Evolutionary conservation across 352 stramenopile genomes (phyloP).

Genomic region (Globisporangium paroecandrum): DNA sequence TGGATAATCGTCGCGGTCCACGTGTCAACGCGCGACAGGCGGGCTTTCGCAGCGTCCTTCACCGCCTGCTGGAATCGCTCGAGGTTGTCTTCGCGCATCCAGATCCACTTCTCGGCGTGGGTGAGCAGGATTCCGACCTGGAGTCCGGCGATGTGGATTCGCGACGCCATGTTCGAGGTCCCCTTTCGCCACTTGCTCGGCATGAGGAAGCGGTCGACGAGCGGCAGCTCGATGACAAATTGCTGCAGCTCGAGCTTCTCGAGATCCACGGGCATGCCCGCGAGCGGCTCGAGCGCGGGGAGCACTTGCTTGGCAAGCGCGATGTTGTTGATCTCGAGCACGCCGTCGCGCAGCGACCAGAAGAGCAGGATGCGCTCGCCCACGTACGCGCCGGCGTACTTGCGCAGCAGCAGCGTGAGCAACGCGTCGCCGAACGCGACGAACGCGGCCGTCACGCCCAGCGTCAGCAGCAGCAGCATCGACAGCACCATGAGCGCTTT

Average conservation of each 20-base stretch:
- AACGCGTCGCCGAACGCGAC: slow-evolving; percentile 51
- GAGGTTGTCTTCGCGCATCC: slow-evolving; percentile 59
- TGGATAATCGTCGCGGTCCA: slow-evolving; percentile 58
- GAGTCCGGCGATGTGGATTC: slow-evolving; percentile 49
- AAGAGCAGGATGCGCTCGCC: slow-evolving; percentile 51
- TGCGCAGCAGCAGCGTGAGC: slow-evolving; percentile 50
- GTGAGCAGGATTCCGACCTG: slow-evolving; percentile 58
- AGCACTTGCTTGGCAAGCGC: slow-evolving; percentile 38
- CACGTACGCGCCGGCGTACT: slow-evolving; percentile 40
- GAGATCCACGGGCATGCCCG: slow-evolving; percentile 60
- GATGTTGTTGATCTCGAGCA: slow-evolving; percentile 60
- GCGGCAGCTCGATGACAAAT: slow-evolving; percentile 53
- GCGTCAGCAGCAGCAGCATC: slow-evolving; percentile 28
- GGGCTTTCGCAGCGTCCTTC: slow-evolving; percentile 43
- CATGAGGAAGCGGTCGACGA: slow-evolving; percentile 34
- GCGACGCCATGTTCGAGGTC: slow-evolving; percentile 34
- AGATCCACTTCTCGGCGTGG: slow-evolving; percentile 75
- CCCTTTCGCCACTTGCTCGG: slow-evolving; percentile 13
- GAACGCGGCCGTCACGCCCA: slow-evolving; percentile 29
- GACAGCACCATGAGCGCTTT: slow-evolving; percentile 27
- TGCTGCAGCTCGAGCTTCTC: slow-evolving; percentile 56
- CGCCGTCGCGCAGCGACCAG: slow-evolving; percentile 63
- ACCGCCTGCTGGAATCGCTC: slow-evolving; percentile 51
- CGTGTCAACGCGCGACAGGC: slow-evolving; percentile 44
- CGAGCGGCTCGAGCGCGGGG: slow-evolving; percentile 51